Base-by-base conservation (phyloP, 2,329 filamentous ascomycete genomes). In the Didymella pinodella region DNA sequence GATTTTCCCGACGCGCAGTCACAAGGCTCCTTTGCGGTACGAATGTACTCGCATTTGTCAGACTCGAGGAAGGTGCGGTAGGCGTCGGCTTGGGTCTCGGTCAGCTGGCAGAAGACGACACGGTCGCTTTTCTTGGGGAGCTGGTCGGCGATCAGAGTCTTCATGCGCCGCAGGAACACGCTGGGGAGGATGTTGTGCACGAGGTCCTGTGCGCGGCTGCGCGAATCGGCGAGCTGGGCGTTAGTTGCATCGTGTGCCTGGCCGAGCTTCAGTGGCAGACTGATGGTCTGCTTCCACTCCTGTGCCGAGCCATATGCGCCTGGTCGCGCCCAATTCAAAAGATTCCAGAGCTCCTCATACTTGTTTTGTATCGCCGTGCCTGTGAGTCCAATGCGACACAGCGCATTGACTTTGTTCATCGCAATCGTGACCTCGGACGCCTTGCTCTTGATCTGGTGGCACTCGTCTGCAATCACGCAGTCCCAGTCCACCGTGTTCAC, bases 291-390 rank as follows among this genome's bases (percentile, higher is more conserved):
- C 69, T 88, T 90, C 95, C 95, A 99, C 41, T 91, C 90, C 5
- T 85, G 80, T 10, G 90, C 78, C 0, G 87, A 85, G 0, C 88
- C 87, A 63, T 90, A 84, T 38, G 77, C 79, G 0, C 93, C 94
- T 0, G 95, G 95, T 67, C 96, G 95, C 0, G 93, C 93, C 95
- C 95, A 99, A 74, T 99, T 96, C 2, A 99, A 82, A 0, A 99
- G 82, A 0, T 93, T 96, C 94, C 94, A 99, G 0, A 99, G 84
- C 75, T 99, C 95, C 73, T 97, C 92, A 74, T 99, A 99, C 65
- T 92, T 95, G 77, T 99, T 99, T 74, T 99, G 95, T 44, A 99
- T 97, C 0, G 94, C 94, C 0, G 95, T 99, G 2, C 95, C 95
- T 0, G 93, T 98, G 8, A 99, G 82, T 0, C 95, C 95, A 61